Conservation (phyloP, 2,329 filamentous ascomycete species). For the Cryphonectria nitschkei region DNA sequence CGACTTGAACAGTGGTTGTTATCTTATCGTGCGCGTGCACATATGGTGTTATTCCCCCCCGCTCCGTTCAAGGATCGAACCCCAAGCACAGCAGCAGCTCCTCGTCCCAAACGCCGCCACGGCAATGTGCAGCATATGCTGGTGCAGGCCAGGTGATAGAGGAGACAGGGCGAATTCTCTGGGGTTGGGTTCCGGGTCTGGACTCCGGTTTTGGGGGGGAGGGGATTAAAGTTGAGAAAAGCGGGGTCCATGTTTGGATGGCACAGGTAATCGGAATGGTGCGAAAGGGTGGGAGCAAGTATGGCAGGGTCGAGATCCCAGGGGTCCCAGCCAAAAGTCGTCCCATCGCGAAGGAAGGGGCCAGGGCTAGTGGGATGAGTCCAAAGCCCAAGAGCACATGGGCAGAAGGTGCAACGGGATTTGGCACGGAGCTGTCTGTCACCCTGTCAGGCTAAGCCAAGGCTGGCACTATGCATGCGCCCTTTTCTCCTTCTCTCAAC, state of each 20-base stretch:
- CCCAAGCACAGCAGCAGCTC: background rate
- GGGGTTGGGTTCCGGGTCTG: background rate
- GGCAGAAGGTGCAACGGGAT: constrained; percentile 25
- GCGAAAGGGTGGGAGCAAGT: constrained; percentile 13
- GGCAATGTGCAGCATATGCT: background rate
- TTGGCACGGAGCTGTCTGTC: constrained; percentile 16
- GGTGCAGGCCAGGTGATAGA: constrained; percentile 11
- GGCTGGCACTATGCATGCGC: constrained; percentile 17
- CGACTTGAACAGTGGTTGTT: background rate
- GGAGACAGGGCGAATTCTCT: background rate
- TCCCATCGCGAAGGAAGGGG: constrained; percentile 23
- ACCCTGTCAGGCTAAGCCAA: constrained; percentile 19
- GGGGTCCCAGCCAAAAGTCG: constrained; percentile 10
- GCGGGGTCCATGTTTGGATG: constrained; percentile 14
- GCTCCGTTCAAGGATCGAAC: background rate
- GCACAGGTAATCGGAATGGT: background rate
- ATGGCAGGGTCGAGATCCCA: background rate
- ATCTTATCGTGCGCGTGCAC: constrained; percentile 2
- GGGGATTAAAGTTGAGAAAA: constrained; percentile 12
- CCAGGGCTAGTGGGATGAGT: constrained; percentile 22
- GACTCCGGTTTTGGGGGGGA: background rate
- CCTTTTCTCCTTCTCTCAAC: background rate
- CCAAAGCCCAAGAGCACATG: constrained; percentile 27
- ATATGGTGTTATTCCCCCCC: background rate
- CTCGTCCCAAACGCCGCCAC: background rate